A percentile compares a stretch with the other conserved stretches of the same genome.
These are phyloP conservation scores for Yarrowia bubula DNA, from an alignment of 805 yeast species.

Conservation along the genomic window DNA sequence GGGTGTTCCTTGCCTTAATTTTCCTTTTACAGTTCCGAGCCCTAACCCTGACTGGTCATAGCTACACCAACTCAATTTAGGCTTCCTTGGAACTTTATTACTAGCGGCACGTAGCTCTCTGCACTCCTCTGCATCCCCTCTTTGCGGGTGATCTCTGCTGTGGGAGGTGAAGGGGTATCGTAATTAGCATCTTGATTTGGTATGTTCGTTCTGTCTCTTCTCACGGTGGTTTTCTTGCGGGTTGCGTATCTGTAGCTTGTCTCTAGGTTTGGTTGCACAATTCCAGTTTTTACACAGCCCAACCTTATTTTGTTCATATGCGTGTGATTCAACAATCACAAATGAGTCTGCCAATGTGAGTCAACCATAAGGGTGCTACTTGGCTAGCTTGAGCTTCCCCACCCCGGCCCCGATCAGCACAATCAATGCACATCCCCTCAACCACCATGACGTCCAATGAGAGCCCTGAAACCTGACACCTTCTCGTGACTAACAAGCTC, in stretches of 20 bases:
- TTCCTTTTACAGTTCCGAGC: background rate
- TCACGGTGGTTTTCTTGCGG: too few species aligned
- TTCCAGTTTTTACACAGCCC: background rate
- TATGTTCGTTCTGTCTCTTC: too few species aligned
- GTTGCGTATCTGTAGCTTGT: too few species aligned
- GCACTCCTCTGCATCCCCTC: too few species aligned
- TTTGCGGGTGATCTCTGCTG: too few species aligned
- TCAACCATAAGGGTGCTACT: background rate
- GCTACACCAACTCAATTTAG: background rate
- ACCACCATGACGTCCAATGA: background rate
- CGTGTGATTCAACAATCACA: background rate
- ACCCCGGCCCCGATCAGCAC: background rate
- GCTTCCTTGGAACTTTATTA: background rate
- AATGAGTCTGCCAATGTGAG: background rate
- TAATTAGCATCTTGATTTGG: too few species aligned
- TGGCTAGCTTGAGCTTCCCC: background rate
- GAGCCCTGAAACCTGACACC: too few species aligned
- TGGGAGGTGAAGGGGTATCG: too few species aligned
- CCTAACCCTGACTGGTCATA: conserved; percentile 26
- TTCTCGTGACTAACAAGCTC: too few species aligned
- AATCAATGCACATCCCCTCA: background rate
- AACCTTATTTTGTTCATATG: background rate
- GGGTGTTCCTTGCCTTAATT: background rate
- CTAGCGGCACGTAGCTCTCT: too few species aligned
- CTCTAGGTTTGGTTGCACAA: too few species aligned